Conservation (phyloP, 257 asterid genomes). For the Gentiana macrophylla region DNA sequence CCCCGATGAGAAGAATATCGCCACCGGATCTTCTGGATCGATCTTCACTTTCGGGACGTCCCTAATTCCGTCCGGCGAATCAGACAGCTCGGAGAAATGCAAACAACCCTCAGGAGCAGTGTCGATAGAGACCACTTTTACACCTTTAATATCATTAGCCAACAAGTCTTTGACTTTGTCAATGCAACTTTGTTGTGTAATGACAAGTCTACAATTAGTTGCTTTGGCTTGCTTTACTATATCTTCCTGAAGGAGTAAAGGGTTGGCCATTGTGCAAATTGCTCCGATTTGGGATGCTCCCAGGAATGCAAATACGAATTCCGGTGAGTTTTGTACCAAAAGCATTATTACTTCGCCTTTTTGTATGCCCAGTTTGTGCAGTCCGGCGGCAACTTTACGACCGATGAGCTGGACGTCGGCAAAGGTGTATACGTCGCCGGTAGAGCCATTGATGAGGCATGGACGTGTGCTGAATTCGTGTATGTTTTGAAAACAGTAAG, state of each 20-base stretch:
- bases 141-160: constrained; percentile 3
- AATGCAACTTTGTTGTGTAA: constrained; percentile 18
- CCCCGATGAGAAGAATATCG: constrained; percentile 29
- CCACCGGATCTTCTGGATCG: constrained; percentile 14
- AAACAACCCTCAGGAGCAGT: constrained; percentile 6
- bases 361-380: constrained; percentile 17
- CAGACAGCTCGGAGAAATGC: constrained; percentile 12
- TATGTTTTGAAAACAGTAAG: constrained; percentile 26
- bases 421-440: constrained; percentile 11
- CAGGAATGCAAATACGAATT: constrained; percentile 23
- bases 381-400: constrained; percentile 20
- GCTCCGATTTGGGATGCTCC: constrained; percentile 26
- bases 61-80: constrained; percentile 7
- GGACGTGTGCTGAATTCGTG: constrained; percentile 19
- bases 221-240: constrained; percentile 24
- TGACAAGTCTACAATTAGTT: constrained; percentile 21
- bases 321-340: constrained; percentile 25
- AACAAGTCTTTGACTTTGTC: constrained; percentile 18
- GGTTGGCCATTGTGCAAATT: constrained; percentile 24
- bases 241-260: constrained; percentile 22
- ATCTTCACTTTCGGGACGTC: constrained; percentile 17
- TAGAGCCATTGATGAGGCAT: constrained; percentile 23
- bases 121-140: constrained; percentile 17
- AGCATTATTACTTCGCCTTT: constrained; percentile 27
- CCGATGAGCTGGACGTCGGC: constrained; percentile 18